These are phyloP conservation scores for Cytidiella melzeri DNA, from an alignment of 768 basidiomycete species.

Conservation along the genomic window DNA sequence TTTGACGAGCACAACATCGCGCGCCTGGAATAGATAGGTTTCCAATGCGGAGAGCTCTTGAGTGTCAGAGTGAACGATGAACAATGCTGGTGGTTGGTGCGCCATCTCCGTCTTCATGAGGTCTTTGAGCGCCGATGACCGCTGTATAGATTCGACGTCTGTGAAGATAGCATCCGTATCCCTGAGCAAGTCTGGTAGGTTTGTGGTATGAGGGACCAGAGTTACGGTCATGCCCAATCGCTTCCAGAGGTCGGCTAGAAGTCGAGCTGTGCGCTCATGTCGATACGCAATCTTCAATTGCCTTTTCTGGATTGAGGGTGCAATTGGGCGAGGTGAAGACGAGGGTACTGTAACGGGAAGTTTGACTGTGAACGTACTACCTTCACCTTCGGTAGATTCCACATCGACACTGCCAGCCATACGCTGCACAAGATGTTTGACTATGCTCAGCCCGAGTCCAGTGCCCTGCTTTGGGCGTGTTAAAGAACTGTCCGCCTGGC, in stretches of 20 bases:
- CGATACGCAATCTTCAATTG: conserved; percentile 20
- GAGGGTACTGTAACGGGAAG: conserved; percentile 17
- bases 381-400: conserved; percentile 20
- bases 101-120: conserved; percentile 8
- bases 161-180: conserved; percentile 21
- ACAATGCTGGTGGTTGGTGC: conserved; percentile 8
- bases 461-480: conserved; percentile 23
- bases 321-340: background rate
- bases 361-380: conserved; percentile 22
- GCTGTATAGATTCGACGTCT: conserved; percentile 17
- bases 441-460: conserved; percentile 25
- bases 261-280: conserved; percentile 16
- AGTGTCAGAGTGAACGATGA: conserved; percentile 18
- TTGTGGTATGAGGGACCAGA: background rate
- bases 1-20: conserved; percentile 22
- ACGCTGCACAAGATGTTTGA: conserved; percentile 25
- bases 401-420: conserved; percentile 25
- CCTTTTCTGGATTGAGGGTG: conserved; percentile 7
- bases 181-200: conserved; percentile 11
- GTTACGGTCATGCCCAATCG: conserved; percentile 13
- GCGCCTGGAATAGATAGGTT: conserved; percentile 14
- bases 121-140: conserved; percentile 11
- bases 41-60: conserved; percentile 19
- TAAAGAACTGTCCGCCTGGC: conserved; percentile 23
- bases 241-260: conserved; percentile 17